These are phyloP conservation scores for Talaromyces islandicus DNA, from an alignment of 2,329 filamentous ascomycete genomes.

Conservation along the genomic window DNA sequence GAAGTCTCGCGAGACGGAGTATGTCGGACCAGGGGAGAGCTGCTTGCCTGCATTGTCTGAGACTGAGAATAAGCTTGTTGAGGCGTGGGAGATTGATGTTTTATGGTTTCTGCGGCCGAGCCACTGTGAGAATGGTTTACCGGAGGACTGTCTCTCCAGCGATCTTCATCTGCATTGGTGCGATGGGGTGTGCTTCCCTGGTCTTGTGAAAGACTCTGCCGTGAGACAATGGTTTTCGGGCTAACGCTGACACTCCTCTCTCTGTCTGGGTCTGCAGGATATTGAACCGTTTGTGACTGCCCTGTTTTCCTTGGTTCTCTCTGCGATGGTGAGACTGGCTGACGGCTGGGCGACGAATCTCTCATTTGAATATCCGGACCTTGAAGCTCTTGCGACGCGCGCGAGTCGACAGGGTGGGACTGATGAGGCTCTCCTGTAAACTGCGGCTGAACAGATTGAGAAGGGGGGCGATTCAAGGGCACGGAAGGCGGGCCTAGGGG, in stretches of 20 bases:
- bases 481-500: conserved; percentile 42
- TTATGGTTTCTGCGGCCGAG: conserved; percentile 8
- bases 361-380: conserved; percentile 19
- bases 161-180: conserved; percentile 23
- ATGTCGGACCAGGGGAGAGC: conserved; percentile 21
- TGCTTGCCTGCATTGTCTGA: conserved; percentile 14
- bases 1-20: conserved; percentile 14
- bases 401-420: conserved; percentile 26
- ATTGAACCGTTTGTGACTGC: conserved; percentile 17
- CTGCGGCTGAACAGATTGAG: conserved; percentile 29
- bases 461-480: conserved; percentile 28
- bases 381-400: conserved; percentile 24
- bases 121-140: conserved; percentile 13
- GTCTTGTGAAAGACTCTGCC: conserved; percentile 24
- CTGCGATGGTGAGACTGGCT: conserved; percentile 22
- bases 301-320: conserved; percentile 38
- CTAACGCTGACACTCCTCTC: conserved; percentile 70
- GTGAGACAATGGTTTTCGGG: conserved; percentile 57
- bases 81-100: conserved; percentile 5
- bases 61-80: conserved; percentile 12
- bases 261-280: conserved; percentile 55
- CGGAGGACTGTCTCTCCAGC: conserved; percentile 22
- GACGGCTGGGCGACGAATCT: conserved; percentile 23
- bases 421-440: conserved; percentile 31
- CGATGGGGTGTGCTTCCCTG: conserved; percentile 16